Evolutionary conservation across 768 basidiomycete genomes (phyloP).

Genomic region (Leucocoprinus leucothites): DNA sequence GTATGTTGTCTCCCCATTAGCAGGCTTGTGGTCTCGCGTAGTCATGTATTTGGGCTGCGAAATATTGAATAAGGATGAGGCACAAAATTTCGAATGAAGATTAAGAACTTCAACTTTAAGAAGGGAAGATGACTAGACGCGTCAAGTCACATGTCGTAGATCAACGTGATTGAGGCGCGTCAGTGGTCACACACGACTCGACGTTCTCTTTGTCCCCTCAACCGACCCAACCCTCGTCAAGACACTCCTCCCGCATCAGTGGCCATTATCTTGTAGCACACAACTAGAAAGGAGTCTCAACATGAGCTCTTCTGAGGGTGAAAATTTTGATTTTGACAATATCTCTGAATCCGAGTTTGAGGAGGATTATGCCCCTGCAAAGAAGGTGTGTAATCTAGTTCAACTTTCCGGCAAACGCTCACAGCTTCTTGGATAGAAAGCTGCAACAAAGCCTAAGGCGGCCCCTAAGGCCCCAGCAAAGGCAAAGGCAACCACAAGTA

Average conservation of each 20-base stretch:
- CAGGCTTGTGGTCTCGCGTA: too few species aligned
- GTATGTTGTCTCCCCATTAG: too few species aligned
- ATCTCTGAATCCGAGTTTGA: conserved; percentile 58
- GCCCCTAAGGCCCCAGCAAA: conserved; percentile 6
- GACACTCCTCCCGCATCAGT: neutral
- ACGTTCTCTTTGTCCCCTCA: neutral
- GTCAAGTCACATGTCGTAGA: conserved; percentile 4
- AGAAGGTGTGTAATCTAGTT: conserved; percentile 38
- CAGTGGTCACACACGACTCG: neutral
- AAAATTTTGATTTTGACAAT: conserved; percentile 61
- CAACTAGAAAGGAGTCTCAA: conserved; percentile 5
- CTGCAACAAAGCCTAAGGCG: conserved; percentile 33
- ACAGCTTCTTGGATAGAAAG: conserved; percentile 26
- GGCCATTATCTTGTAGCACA: neutral
- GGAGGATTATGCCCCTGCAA: conserved; percentile 63
- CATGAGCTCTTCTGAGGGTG: conserved; percentile 77
- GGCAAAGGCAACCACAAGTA: conserved; percentile 1
- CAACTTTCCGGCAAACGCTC: neutral
- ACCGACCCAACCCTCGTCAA: conserved; percentile 1
- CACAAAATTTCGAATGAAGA: too few species aligned
- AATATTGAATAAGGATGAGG: too few species aligned
- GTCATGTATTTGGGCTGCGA: too few species aligned
- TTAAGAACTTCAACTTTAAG: too few species aligned
- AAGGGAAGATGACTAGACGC: neutral
- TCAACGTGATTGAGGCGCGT: conserved; percentile 2